Evolutionary conservation across 2,329 filamentous ascomycete genomes (phyloP).

Genomic region (Parastagonospora nodorum): DNA sequence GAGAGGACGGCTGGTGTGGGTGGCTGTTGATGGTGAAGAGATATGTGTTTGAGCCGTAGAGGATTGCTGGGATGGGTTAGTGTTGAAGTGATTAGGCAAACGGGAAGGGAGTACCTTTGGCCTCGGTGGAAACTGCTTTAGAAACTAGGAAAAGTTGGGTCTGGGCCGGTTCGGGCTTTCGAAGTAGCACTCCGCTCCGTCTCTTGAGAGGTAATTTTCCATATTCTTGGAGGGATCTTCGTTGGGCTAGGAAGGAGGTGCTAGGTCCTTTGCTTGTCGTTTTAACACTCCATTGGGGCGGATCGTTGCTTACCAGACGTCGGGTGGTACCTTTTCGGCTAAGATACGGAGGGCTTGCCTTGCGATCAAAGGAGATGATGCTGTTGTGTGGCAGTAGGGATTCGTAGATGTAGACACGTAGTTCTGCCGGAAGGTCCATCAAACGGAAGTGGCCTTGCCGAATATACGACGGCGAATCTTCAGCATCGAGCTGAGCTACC

Average conservation of each 20-base stretch:
- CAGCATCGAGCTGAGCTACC: neutral
- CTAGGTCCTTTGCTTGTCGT: neutral
- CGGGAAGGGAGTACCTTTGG: constrained; percentile 9
- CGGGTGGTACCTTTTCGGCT: no score
- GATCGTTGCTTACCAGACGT: no score
- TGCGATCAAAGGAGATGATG: constrained; percentile 1
- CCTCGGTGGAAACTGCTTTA: constrained; percentile 21
- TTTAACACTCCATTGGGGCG: no score
- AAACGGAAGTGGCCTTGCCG: constrained; percentile 12
- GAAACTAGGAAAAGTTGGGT: constrained; percentile 20
- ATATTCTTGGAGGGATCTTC: neutral
- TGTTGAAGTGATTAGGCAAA: neutral
- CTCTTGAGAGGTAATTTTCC: no score
- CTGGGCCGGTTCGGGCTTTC: neutral
- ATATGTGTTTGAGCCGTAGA: constrained; percentile 29
- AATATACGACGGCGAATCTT: neutral
- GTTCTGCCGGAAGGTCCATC: constrained; percentile 19
- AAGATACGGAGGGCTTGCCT: no score
- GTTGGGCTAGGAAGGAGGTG: neutral
- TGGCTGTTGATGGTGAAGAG: constrained; percentile 15
- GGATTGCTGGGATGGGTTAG: constrained; percentile 14
- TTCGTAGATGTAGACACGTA: constrained; percentile 18
- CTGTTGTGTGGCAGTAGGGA: constrained; percentile 14
- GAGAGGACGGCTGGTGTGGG: constrained; percentile 8
- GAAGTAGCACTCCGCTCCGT: neutral